Percentiles rank a stretch among this genome's conserved stretches.
phyloP scores from a whole-genome alignment of 306 rosid genomes.

The Rubus idaeus region DNA sequence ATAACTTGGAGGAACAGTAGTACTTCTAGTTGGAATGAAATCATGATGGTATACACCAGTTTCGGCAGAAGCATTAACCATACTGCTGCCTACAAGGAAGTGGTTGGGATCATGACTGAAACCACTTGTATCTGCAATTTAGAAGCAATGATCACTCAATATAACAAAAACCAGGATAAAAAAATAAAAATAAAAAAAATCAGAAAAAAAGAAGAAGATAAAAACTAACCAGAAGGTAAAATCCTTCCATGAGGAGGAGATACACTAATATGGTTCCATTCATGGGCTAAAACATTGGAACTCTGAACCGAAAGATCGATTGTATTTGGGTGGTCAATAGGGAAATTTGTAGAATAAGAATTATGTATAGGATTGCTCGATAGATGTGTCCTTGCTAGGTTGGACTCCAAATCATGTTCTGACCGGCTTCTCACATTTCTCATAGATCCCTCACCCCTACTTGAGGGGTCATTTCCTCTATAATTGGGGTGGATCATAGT shows the following conservation, averaged over 20 bases:
- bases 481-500: conserved; percentile 45
- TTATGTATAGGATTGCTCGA: conserved; percentile 47
- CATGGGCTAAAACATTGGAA: conserved; percentile 47
- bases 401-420: conserved; percentile 68
- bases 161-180: conserved; percentile 12
- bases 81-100: conserved; percentile 53
- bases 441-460: conserved; percentile 65
- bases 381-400: conserved; percentile 56
- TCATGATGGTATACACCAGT: conserved; percentile 61
- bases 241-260: conserved; percentile 56
- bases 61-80: conserved; percentile 52
- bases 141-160: conserved; percentile 18
- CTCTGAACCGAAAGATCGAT: conserved; percentile 53
- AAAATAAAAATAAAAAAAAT: neutral
- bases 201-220: neutral
- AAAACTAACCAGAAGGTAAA: conserved; percentile 49
- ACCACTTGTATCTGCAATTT: conserved; percentile 50
- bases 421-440: conserved; percentile 87
- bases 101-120: conserved; percentile 58
- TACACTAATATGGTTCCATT: conserved; percentile 67
- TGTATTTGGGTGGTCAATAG: conserved; percentile 48
- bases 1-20: conserved; percentile 51
- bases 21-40: conserved; percentile 46
- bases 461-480: conserved; percentile 65
- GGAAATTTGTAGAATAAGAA: conserved; percentile 42